These are phyloP conservation scores for Pseudoscleropodium purum DNA, from an alignment of 225 moss, liverwort and hornwort species.

Conservation along the genomic window DNA sequence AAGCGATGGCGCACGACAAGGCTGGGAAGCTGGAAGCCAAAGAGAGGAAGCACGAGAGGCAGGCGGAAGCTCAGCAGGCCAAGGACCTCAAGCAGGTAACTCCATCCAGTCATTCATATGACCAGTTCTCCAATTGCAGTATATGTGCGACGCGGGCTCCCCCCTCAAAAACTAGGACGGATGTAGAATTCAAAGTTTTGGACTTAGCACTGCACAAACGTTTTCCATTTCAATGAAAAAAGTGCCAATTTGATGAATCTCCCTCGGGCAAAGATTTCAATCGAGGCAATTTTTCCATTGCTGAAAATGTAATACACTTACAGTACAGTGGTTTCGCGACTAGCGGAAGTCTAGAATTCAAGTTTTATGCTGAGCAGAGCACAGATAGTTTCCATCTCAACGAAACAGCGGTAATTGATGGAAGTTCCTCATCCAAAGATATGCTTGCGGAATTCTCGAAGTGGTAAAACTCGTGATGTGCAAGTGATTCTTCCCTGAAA, in stretches of 20 bases:
- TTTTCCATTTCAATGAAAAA: not conserved
- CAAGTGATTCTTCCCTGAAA: not conserved
- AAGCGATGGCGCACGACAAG: not conserved
- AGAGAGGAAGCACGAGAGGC: not conserved
- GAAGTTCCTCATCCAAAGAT: not conserved
- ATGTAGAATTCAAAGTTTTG: not conserved
- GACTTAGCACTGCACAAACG: not conserved
- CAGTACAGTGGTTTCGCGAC: not conserved
- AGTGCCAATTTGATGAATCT: not conserved
- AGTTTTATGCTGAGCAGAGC: not conserved
- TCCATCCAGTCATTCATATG: not conserved
- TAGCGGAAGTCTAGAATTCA: not conserved
- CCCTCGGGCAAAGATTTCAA: not conserved
- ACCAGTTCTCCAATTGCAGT: not conserved
- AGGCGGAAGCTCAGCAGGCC: not conserved
- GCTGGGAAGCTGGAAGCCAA: not conserved
- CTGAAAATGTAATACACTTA: not conserved
- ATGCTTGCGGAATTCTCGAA: not conserved
- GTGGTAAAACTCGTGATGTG: not conserved
- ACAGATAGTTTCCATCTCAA: not conserved
- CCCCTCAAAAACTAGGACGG: not conserved
- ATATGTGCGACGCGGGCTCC: no score
- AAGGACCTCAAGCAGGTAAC: not conserved
- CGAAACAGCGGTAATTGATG: not conserved
- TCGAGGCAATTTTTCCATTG: not conserved